These are phyloP conservation scores for Talaromyces wortmannii DNA, from an alignment of 495 filamentous ascomycete genomes.

Conservation along the genomic window DNA sequence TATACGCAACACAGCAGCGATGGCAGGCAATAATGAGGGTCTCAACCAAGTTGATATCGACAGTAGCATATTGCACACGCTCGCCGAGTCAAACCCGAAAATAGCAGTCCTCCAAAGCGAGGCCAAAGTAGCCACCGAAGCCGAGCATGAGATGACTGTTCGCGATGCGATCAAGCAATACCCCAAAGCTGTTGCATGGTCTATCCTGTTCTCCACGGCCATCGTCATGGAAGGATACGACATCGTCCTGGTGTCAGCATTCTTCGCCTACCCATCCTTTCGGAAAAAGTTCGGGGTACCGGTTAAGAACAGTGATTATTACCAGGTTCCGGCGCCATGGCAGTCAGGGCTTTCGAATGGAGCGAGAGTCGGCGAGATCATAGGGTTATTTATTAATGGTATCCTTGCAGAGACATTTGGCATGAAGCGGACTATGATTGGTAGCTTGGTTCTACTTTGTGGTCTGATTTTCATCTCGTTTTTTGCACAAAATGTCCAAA, in stretches of 20 bases:
- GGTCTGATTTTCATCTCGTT: slow-evolving; percentile 19
- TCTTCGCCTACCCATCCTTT: slow-evolving; percentile 38
- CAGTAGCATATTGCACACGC: too few species aligned
- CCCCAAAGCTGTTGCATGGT: slow-evolving; percentile 41
- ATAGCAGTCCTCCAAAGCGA: too few species aligned
- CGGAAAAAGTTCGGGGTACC: slow-evolving; percentile 50
- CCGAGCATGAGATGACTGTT: slow-evolving; percentile 17
- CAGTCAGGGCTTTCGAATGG: slow-evolving; percentile 61
- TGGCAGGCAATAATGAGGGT: too few species aligned
- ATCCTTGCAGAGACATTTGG: slow-evolving; percentile 37
- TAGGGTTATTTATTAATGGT: slow-evolving; percentile 32
- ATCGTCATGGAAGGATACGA: slow-evolving; percentile 49
- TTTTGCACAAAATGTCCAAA: slow-evolving; percentile 4
- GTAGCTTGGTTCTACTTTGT: slow-evolving; percentile 41
- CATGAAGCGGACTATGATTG: slow-evolving; percentile 49
- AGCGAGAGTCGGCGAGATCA: slow-evolving; percentile 19
- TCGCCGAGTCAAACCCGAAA: too few species aligned
- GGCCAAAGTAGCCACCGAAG: slow-evolving; percentile 5
- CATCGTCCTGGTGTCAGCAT: slow-evolving; percentile 27
- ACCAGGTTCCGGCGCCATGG: slow-evolving; percentile 57
- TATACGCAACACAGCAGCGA: too few species aligned
- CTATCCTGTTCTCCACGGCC: slow-evolving; percentile 30
- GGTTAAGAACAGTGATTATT: slow-evolving; percentile 19
- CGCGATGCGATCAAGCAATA: slow-evolving; percentile 16
- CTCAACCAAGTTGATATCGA: too few species aligned